Evolutionary conservation across 805 yeast species (phyloP).

Genomic region (Pichia scutulata): DNA sequence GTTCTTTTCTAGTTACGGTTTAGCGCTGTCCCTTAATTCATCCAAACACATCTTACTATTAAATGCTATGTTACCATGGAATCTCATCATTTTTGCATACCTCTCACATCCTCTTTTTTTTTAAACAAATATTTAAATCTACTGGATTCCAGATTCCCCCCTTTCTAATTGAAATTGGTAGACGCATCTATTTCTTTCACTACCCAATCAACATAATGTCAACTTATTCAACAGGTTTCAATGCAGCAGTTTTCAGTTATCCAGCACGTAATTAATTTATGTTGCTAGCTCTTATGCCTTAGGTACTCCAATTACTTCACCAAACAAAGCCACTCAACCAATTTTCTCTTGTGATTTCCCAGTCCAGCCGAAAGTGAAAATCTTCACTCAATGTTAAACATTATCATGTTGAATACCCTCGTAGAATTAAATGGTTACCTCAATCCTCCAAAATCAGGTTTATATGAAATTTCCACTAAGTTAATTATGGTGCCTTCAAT

Average conservation of each 20-base stretch:
- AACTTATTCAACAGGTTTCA: conserved; percentile 3
- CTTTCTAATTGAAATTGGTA: no score
- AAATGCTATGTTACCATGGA: no score
- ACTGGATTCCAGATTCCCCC: no score
- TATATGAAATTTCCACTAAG: conserved; percentile 16
- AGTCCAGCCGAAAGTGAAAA: neutral
- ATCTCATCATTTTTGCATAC: no score
- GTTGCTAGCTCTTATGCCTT: conserved; percentile 6
- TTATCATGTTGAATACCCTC: conserved; percentile 8
- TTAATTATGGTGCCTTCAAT: conserved; percentile 27
- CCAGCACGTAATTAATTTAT: conserved; percentile 3
- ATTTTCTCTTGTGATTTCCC: neutral
- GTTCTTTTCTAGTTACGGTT: neutral
- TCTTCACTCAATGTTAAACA: conserved; percentile 4
- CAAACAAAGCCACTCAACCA: conserved; percentile 5
- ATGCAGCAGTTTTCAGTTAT: conserved; percentile 6
- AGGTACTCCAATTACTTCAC: neutral
- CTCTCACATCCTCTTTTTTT: no score
- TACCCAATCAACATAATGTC: conserved; percentile 4
- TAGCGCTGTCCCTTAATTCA: neutral
- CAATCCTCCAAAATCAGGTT: conserved; percentile 24
- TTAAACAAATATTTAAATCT: no score
- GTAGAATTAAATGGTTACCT: conserved; percentile 10
- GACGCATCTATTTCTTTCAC: neutral
- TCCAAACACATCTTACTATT: no score